Conservation (phyloP, 768 basidiomycete species). For the Phylloporus sp. region DNA sequence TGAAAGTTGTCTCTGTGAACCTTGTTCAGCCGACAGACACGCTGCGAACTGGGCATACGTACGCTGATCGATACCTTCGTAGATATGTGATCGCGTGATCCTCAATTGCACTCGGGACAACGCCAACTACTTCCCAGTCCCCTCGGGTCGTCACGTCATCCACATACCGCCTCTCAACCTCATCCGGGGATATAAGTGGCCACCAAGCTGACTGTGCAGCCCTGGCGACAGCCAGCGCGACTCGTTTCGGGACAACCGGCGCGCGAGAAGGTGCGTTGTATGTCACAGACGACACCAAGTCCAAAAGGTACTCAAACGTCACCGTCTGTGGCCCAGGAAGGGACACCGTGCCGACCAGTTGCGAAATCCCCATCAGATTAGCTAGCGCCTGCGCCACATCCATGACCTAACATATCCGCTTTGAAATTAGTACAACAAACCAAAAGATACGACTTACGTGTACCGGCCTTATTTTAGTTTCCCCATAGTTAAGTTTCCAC, state of each 20-base stretch:
- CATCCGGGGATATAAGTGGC: conserved; percentile 88
- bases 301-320: conserved; percentile 75
- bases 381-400: conserved; percentile 91
- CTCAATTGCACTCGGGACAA: conserved; percentile 82
- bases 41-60: conserved; percentile 37
- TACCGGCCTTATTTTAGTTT: conserved; percentile 85
- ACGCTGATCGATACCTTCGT: conserved; percentile 86
- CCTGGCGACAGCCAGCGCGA: conserved; percentile 63
- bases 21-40: conserved; percentile 12
- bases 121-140: conserved; percentile 80
- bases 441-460: conserved; percentile 57
- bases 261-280: conserved; percentile 67
- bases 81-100: conserved; percentile 86
- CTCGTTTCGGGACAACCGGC: conserved; percentile 69
- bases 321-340: conserved; percentile 89
- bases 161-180: conserved; percentile 83
- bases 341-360: conserved; percentile 62
- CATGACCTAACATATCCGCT: conserved; percentile 56
- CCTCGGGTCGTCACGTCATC: conserved; percentile 72
- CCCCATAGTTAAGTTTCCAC: conserved; percentile 89
- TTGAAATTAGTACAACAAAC: conserved; percentile 16
- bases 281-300: conserved; percentile 78
- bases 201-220: conserved; percentile 76
- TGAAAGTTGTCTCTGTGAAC: conserved; percentile 57
- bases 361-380: conserved; percentile 66